Evolutionary conservation across 2,329 filamentous ascomycete species (phyloP).

Genomic region (Paraphaeosphaeria minitans): DNA sequence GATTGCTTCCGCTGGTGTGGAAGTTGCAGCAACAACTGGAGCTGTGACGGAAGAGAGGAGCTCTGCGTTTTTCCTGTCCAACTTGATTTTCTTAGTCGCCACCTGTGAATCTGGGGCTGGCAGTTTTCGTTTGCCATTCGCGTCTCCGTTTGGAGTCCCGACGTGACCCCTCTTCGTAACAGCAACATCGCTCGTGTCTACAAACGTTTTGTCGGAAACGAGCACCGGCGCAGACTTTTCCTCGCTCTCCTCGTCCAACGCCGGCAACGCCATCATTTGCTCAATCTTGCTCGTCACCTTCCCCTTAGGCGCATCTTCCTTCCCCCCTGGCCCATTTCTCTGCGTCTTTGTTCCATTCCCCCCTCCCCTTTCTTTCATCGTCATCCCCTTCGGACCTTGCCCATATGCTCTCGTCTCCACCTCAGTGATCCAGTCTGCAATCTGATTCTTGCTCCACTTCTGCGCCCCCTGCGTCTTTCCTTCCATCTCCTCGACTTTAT

Average conservation of each 20-base stretch:
- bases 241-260: background rate
- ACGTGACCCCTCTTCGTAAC: background rate
- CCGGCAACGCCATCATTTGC: background rate
- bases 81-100: constrained; percentile 14
- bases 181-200: no score
- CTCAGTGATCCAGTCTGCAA: constrained; percentile 27
- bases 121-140: constrained; percentile 12
- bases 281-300: background rate
- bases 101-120: constrained; percentile 9
- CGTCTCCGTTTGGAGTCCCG: background rate
- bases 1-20: background rate
- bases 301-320: background rate
- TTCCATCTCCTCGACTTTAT: constrained; percentile 18
- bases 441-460: constrained; percentile 12
- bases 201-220: background rate
- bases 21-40: background rate
- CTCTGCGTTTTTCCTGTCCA: background rate
- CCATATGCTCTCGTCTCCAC: constrained; percentile 27
- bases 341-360: background rate
- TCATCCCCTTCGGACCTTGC: background rate
- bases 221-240: background rate
- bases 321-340: background rate
- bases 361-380: background rate
- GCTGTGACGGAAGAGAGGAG: background rate
- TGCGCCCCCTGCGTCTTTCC: background rate